Evolutionary conservation across 108 stramenopile species (phyloP), one percentile per base, ranked within the genome.

Genomic region (Skeletonema costatum): DNA sequence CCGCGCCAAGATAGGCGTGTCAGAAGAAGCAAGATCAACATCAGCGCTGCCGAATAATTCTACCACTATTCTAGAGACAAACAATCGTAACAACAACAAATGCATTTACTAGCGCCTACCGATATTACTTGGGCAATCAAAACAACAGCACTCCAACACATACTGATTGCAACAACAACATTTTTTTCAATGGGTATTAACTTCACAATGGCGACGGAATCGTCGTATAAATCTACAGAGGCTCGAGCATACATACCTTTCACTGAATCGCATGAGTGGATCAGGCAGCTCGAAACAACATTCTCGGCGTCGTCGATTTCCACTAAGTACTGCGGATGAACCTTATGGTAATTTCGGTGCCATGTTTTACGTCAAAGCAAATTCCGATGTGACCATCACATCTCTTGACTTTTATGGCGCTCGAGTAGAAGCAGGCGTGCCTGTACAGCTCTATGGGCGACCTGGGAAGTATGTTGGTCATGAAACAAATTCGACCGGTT

Each of bases 321-420:
- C 16, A 33, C 62, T 63, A 5, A 63, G 62, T 36, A 68, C 75
- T 36, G 21, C 38, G 48, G 61, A 14, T 31, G 75, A 46, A 16
- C 3, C 59, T 35, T 65, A 61, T 14, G 75, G 67, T 2, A 53
- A 63, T 12, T 21, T 19, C 32, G 67, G 66, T 9, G 60, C 75
- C 16, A 68, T 76, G 67, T 76, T 76, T 51, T 68, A 33, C 38
- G 50, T 76, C 10, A 76, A 46, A 76, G 67, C 75, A 2, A 66
- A 67, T 7, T 32, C 42, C 11, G 75, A 76, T 32, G 32, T 76
- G 33, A 60, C 16, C 32, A 36, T 76, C n/a, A 76, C 75, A 35
- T 60, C 75, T 19, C 41, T 76, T 32, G 75, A 76, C 60, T 62
- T 76, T 21, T 76, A 58, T 50, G 33, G 50, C 29, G 56, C 67